phyloP scores from a whole-genome alignment of 106 monocot genomes.

The Dendrobium officinale region DNA sequence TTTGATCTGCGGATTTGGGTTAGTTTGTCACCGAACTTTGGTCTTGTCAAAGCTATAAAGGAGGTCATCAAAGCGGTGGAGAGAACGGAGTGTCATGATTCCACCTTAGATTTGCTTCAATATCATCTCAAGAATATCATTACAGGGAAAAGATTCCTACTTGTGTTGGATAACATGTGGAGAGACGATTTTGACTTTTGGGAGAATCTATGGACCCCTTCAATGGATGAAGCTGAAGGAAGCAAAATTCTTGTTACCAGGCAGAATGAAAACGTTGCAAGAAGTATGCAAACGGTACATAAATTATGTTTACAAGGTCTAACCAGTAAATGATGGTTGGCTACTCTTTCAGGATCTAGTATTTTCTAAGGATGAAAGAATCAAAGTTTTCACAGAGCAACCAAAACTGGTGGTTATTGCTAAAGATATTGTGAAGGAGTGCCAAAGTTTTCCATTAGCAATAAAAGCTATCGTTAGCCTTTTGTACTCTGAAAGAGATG shows the following conservation, averaged over 20 bases:
- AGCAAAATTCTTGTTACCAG: slow-evolving; percentile 12
- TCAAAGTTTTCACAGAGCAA: not conserved
- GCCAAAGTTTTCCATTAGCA: slow-evolving; percentile 28
- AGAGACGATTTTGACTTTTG: slow-evolving; percentile 10
- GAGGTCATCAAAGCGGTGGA: slow-evolving; percentile 10
- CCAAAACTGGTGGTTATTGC: slow-evolving; percentile 26
- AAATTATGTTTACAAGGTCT: not conserved
- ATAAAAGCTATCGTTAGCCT: slow-evolving; percentile 27
- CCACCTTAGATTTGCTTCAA: slow-evolving; percentile 10
- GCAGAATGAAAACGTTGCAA: slow-evolving; percentile 6
- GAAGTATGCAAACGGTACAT: not conserved
- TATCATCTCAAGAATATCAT: not conserved
- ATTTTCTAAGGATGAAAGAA: not conserved
- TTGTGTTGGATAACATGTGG: slow-evolving; percentile 41
- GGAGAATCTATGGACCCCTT: slow-evolving; percentile 11
- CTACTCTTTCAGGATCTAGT: not conserved
- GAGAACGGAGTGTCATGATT: slow-evolving; percentile 3
- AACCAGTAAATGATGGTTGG: not conserved
- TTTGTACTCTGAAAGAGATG: slow-evolving; percentile 17
- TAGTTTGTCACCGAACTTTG: slow-evolving; percentile 15
- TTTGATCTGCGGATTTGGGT: slow-evolving; percentile 24
- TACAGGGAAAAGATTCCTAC: slow-evolving; percentile 18
- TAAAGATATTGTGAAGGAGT: slow-evolving; percentile 24
- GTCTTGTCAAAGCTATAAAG: slow-evolving; percentile 1
- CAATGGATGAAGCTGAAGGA: slow-evolving; percentile 15